Conservation (phyloP, 2,329 filamentous ascomycete species). For the Myriosclerotinia curreyana region DNA sequence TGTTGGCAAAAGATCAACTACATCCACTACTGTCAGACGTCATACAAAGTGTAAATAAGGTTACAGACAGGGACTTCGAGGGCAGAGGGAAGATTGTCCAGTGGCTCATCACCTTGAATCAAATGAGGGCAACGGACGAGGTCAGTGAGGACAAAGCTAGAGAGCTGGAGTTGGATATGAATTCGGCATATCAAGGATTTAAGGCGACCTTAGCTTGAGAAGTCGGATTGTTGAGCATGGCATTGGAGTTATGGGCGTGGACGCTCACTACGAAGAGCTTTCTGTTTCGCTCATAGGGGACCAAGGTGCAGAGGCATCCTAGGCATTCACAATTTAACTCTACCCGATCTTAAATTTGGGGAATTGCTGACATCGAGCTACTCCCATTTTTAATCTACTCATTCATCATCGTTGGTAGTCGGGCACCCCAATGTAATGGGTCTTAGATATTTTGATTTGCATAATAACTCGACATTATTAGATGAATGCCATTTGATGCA, state of each 20-base stretch:
- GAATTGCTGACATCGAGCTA: background rate
- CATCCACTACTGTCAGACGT: conserved; percentile 93
- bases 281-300: too few species aligned
- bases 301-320: too few species aligned
- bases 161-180: conserved; percentile 89
- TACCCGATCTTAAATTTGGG: too few species aligned
- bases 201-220: conserved; percentile 50
- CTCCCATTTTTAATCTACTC: background rate
- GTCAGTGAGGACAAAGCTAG: conserved; percentile 81
- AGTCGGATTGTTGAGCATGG: background rate
- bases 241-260: background rate
- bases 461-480: background rate
- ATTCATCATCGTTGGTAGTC: background rate
- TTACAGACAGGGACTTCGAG: conserved; percentile 93
- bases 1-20: conserved; percentile 93
- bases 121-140: conserved; percentile 95
- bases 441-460: background rate
- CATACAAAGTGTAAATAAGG: conserved; percentile 95
- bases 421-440: background rate
- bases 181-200: conserved; percentile 91
- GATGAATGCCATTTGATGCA: background rate
- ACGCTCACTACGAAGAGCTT: background rate
- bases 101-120: conserved; percentile 95
- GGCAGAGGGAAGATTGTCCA: conserved; percentile 96
- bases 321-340: background rate